Evolutionary conservation across 805 yeast genomes (phyloP).

Genomic region (Maudiozyma turicensis): DNA sequence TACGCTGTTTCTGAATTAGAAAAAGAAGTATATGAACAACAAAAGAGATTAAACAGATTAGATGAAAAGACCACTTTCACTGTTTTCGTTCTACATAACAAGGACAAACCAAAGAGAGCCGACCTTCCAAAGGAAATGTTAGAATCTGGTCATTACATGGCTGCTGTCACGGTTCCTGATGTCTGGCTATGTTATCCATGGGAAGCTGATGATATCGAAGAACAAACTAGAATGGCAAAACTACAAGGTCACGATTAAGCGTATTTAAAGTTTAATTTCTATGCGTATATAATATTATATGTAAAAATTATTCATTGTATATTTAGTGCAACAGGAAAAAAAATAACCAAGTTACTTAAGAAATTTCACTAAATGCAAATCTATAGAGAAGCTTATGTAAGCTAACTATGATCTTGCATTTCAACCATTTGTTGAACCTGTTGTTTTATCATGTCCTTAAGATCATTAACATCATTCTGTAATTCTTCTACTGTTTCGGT

Average conservation of each 20-base stretch:
- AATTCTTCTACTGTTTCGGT: slow-evolving; percentile 79
- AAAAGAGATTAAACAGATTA: slow-evolving; percentile 46
- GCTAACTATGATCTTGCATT: slow-evolving; percentile 34
- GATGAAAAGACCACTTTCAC: slow-evolving; percentile 57
- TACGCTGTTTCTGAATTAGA: slow-evolving; percentile 72
- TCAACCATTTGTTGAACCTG: slow-evolving; percentile 85
- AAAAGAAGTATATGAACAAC: slow-evolving; percentile 47
- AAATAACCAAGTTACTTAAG: background rate
- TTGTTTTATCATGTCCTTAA: slow-evolving; percentile 70
- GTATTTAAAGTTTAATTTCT: background rate
- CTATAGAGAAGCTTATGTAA: background rate
- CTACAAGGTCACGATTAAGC: slow-evolving; percentile 52
- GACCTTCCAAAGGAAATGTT: slow-evolving; percentile 55
- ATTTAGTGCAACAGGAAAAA: background rate
- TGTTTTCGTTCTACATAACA: slow-evolving; percentile 76
- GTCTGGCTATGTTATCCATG: slow-evolving; percentile 86
- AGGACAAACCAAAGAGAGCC: slow-evolving; percentile 72
- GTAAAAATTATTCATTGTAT: background rate
- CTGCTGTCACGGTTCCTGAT: slow-evolving; percentile 68
- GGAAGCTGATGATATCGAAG: slow-evolving; percentile 77
- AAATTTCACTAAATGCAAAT: background rate
- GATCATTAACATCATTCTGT: slow-evolving; percentile 77
- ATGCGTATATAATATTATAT: background rate
- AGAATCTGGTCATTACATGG: slow-evolving; percentile 54
- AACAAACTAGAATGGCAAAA: slow-evolving; percentile 56